Conservation (phyloP, 192 early-diverging fungal species). For the Polychytrium aggregatum region DNA sequence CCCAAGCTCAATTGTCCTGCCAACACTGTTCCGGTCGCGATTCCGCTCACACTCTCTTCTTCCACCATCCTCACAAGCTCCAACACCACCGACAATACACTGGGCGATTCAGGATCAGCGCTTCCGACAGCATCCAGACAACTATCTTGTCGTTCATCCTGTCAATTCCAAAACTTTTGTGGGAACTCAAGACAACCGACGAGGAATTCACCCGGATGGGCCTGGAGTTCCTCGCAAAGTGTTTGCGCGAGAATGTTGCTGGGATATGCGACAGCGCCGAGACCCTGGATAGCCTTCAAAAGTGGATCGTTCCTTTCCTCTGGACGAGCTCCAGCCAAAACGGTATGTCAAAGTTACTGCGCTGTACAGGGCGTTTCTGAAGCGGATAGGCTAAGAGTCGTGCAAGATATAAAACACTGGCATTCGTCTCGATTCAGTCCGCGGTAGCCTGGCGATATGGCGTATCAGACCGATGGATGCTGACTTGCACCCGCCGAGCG, state of each 20-base stretch:
- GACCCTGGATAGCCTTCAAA: neutral
- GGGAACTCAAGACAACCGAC: conserved; percentile 10
- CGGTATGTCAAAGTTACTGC: too few relatives aligned
- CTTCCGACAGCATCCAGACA: neutral
- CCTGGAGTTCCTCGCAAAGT: neutral
- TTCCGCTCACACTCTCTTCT: neutral
- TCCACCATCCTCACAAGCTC: neutral
- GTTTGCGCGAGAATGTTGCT: neutral
- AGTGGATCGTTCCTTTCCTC: conserved; percentile 11
- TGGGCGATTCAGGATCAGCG: neutral
- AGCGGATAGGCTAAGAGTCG: neutral
- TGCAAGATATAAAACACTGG: too few relatives aligned
- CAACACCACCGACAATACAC: conserved; percentile 2
- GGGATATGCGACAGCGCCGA: neutral
- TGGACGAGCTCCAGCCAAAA: neutral
- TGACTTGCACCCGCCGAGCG: neutral
- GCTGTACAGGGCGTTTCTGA: conserved; percentile 5
- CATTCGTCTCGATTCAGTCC: too few relatives aligned
- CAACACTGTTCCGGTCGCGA: neutral
- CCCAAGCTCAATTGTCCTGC: neutral
- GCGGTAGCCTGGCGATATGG: too few relatives aligned
- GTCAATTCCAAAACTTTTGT: conserved; percentile 8
- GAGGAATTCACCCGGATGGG: conserved; percentile 8
- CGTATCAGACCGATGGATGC: too few relatives aligned
- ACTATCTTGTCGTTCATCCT: conserved; percentile 2